These are phyloP conservation scores for Starmerella roubikii DNA, from an alignment of 805 yeast genomes.

Conservation along the genomic window DNA sequence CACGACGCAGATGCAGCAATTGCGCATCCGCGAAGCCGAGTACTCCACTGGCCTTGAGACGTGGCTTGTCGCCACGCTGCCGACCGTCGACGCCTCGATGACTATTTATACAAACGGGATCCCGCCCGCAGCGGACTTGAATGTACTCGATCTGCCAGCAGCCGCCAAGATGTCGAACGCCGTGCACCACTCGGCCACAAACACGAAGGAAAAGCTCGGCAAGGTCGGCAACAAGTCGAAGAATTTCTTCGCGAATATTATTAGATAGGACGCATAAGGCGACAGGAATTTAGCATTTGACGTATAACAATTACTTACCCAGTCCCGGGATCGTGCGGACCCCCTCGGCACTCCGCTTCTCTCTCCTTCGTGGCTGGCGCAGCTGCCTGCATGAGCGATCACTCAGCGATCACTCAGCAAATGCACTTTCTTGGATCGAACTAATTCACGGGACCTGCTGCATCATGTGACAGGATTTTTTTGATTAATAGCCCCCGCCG, in stretches of 20 bases:
- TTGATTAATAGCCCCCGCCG: no score
- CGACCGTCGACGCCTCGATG: constrained; percentile 5
- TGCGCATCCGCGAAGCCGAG: constrained; percentile 24
- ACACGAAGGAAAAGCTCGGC: constrained; percentile 22
- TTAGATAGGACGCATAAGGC: constrained; percentile 7
- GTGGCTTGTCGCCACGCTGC: constrained; percentile 23
- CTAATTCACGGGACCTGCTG: no score
- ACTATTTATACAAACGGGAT: constrained; percentile 21
- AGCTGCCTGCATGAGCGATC: no score
- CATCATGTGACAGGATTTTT: no score
- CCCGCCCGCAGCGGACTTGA: constrained; percentile 21
- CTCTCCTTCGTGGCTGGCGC: no score
- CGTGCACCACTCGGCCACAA: constrained; percentile 16
- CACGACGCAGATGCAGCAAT: constrained; percentile 20
- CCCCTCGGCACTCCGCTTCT: no score
- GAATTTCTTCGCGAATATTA: constrained; percentile 25
- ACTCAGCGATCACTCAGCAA: no score
- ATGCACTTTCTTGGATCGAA: no score
- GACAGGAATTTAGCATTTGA: no score
- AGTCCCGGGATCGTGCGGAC: no score
- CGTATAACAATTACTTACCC: no score
- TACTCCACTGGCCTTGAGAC: constrained; percentile 25
- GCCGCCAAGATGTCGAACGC: constrained; percentile 21
- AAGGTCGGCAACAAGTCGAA: constrained; percentile 26
- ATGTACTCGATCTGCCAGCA: constrained; percentile 17